Evolutionary conservation across 2,329 filamentous ascomycete genomes (phyloP), one percentile per base, ranked within the genome.

Genomic region (Trichothecium sympodiale): DNA sequence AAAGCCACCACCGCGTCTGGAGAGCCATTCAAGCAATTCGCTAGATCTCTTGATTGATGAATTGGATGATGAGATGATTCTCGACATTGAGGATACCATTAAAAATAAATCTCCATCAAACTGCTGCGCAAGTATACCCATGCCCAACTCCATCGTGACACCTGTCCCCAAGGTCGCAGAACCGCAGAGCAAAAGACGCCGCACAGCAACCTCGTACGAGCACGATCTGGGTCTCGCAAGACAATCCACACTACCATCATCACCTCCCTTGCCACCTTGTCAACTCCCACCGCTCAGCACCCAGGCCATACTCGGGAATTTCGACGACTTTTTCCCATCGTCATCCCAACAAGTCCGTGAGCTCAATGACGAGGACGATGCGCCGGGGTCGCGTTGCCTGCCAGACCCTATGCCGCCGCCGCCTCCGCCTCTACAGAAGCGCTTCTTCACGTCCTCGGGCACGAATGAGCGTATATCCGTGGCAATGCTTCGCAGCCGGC

Each of bases 301-400:
- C 0, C 71, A 74, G 40, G 55, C 62, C 8, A 72, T 75, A n/a
- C 53, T 74, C 8, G 52, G 61, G 29, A 59, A 71, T 39, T 46
- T 69, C 7, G 69, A 73, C 28, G 69, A 73, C 36, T 64, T 74
- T 41, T 69, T 74, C 31, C 70, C 70, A 1, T 68, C 63, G n/a
- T 60, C 68, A 0, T 73, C 69, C 0, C 73, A 78, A 45, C 67
- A 74, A 47, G 58, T 61, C 6, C 58, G 63, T 14, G 72, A 77
- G 47, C 51, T 77, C 3, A 63, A 66, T 23, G 60, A 67, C 41
- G 47, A 55, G 43, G 15, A 33, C 18, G 9, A 17, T 10, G 6
- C 29, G 15, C 28, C 26, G 8, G 26, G 9, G n/a, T n/a, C n/a
- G 20, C 20, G 20, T 25, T 25, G 20, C 20, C 20, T 15, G 8